Conservation (phyloP, 2,329 filamentous ascomycete species). For the Fusarium torreyae region DNA sequence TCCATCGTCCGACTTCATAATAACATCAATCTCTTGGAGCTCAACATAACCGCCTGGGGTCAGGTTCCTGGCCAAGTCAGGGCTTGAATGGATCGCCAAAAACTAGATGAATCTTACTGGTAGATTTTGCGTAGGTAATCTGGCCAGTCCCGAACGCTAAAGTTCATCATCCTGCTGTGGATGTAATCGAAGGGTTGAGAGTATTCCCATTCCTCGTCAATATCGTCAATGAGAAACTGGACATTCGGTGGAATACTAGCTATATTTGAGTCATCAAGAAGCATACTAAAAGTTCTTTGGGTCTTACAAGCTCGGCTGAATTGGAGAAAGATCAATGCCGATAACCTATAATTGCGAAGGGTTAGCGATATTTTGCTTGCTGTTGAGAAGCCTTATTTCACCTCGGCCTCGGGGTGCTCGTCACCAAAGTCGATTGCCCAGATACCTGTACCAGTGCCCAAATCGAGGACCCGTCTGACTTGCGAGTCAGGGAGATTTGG, state of each 20-base stretch:
- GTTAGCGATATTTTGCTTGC: neutral
- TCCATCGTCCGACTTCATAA: slow-evolving; percentile 20
- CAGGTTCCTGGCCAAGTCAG: slow-evolving; percentile 6
- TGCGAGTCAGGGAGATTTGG: neutral
- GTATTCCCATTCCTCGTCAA: slow-evolving; percentile 13
- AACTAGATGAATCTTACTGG: no score
- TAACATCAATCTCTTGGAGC: slow-evolving; percentile 28
- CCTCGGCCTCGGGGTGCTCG: slow-evolving; percentile 2
- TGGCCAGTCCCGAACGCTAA: neutral
- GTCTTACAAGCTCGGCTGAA: slow-evolving; percentile 10
- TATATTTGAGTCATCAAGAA: neutral
- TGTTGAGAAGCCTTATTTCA: neutral
- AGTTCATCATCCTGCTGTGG: slow-evolving; percentile 10
- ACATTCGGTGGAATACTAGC: slow-evolving; percentile 1
- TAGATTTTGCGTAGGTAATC: no score
- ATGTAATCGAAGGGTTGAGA: slow-evolving; percentile 6
- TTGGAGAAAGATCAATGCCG: slow-evolving; percentile 11
- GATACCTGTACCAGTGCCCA: neutral
- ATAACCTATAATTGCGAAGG: neutral
- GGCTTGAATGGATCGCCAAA: no score
- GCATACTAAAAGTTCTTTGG: no score
- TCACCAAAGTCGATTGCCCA: slow-evolving; percentile 10
- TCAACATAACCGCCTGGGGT: slow-evolving; percentile 4
- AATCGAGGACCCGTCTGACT: neutral
- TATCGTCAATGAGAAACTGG: slow-evolving; percentile 13